Percentiles rank a stretch among this genome's conserved stretches.
phyloP scores from a whole-genome alignment of 164 flowering plant genomes.

The Pachysandra terminalis region DNA sequence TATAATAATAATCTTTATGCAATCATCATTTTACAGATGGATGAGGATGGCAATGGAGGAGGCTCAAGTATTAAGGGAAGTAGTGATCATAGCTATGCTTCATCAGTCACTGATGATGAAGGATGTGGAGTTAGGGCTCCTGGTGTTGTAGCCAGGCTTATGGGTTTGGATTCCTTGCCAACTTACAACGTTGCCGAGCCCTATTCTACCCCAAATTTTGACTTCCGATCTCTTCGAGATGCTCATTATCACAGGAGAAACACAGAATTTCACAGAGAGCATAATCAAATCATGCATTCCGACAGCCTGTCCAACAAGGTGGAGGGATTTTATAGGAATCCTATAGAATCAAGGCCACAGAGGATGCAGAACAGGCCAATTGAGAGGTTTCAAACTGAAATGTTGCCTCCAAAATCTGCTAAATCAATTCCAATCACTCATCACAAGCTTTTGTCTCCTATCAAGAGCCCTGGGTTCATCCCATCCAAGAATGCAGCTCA shows the following conservation, averaged over 20 bases:
- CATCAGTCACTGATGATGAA: conserved; percentile 44
- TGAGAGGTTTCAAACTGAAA: conserved; percentile 64
- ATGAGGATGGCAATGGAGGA: conserved; percentile 25
- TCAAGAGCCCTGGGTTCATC: conserved; percentile 53
- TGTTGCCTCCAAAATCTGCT: conserved; percentile 62
- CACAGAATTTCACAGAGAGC: conserved; percentile 20
- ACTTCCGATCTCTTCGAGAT: conserved; percentile 27
- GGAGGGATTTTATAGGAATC: conserved; percentile 25
- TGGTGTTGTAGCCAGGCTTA: conserved; percentile 68
- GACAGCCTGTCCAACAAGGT: conserved; percentile 20
- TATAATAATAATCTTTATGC: neutral
- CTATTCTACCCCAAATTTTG: conserved; percentile 20
- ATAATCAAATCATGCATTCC: conserved; percentile 25
- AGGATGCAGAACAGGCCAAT: conserved; percentile 37
- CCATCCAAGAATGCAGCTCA: conserved; percentile 65
- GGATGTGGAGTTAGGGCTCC: conserved; percentile 44
- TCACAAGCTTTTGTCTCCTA: conserved; percentile 62
- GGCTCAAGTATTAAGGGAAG: conserved; percentile 24
- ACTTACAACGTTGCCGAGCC: conserved; percentile 32
- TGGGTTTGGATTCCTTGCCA: conserved; percentile 73
- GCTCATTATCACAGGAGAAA: conserved; percentile 16
- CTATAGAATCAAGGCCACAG: conserved; percentile 24
- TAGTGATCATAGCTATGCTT: conserved; percentile 29
- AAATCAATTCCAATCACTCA: conserved; percentile 58
- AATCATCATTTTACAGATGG: conserved; percentile 21